Evolutionary conservation across 2,329 filamentous ascomycete genomes (phyloP).

Genomic region (Colletotrichum orbiculare): DNA sequence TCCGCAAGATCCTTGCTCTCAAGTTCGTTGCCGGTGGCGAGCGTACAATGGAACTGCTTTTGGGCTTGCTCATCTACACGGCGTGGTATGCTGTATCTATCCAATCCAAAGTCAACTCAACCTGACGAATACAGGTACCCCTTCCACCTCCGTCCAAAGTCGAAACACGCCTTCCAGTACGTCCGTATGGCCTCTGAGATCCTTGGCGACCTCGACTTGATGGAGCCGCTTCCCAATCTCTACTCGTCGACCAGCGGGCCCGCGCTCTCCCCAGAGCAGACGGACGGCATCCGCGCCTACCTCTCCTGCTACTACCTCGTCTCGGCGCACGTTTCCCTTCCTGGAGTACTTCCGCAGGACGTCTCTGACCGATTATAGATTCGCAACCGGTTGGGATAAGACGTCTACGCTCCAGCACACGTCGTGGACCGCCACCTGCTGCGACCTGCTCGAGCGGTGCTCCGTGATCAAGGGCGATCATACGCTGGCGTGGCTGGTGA

Average conservation of each 20-base stretch:
- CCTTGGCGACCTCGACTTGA: conserved; percentile 60
- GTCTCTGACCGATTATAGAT: conserved; percentile 44
- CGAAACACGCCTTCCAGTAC: conserved; percentile 61
- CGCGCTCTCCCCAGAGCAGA: conserved; percentile 42
- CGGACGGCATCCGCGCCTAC: conserved; percentile 59
- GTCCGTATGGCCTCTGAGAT: conserved; percentile 64
- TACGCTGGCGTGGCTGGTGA: conserved; percentile 55
- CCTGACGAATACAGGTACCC: conserved; percentile 57
- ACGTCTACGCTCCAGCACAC: conserved; percentile 48
- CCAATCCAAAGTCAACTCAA: neutral
- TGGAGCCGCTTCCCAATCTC: conserved; percentile 49
- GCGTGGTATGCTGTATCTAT: conserved; percentile 57
- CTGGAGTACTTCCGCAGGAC: conserved; percentile 32
- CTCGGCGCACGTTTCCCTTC: conserved; percentile 50
- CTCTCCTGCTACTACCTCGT: conserved; percentile 56
- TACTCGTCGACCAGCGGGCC: conserved; percentile 8
- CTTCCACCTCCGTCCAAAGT: conserved; percentile 64
- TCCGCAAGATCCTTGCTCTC: conserved; percentile 65
- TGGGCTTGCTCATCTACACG: conserved; percentile 67
- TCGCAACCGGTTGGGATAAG: conserved; percentile 52
- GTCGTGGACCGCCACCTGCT: conserved; percentile 57
- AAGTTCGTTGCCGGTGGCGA: conserved; percentile 69
- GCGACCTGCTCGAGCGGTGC: conserved; percentile 53
- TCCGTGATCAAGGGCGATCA: conserved; percentile 53
- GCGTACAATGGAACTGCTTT: conserved; percentile 65